phyloP scores from a whole-genome alignment of 495 filamentous ascomycete genomes.

The Neurospora sublineolata region DNA sequence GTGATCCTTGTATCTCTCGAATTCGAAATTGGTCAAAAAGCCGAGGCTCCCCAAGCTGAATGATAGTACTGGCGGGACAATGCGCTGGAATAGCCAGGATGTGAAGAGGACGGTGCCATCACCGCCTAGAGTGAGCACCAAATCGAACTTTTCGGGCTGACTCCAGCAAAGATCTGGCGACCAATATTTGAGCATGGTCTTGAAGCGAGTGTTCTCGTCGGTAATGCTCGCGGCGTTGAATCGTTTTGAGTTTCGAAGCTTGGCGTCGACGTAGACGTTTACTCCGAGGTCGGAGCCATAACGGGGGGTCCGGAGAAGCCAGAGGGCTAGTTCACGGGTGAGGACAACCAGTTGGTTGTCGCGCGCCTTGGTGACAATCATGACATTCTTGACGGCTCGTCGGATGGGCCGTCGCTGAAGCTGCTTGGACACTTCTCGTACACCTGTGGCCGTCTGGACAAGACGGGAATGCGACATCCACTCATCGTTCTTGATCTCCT shows the following conservation, averaged over 20 bases:
- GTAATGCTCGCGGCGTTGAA: conserved; percentile 69
- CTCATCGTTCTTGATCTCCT: conserved; percentile 86
- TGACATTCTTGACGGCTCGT: conserved; percentile 75
- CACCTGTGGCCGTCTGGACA: conserved; percentile 87
- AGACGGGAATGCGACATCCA: conserved; percentile 84
- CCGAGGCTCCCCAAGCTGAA: conserved; percentile 84
- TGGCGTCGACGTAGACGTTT: conserved; percentile 89
- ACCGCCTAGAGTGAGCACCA: conserved; percentile 83
- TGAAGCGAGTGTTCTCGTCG: conserved; percentile 56
- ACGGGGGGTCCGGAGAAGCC: conserved; percentile 73
- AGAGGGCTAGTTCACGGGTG: conserved; percentile 75
- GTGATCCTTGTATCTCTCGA: conserved; percentile 65
- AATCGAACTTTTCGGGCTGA: conserved; percentile 79
- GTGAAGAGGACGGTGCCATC: conserved; percentile 90
- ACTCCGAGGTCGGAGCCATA: conserved; percentile 70
- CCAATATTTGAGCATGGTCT: conserved; percentile 82
- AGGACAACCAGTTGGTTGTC: conserved; percentile 80
- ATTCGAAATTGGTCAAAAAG: conserved; percentile 90
- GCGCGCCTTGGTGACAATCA: conserved; percentile 93
- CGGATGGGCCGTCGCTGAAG: conserved; percentile 80
- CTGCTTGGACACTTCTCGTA: conserved; percentile 89
- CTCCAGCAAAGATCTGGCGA: conserved; percentile 87
- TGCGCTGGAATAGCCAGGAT: conserved; percentile 85
- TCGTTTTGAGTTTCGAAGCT: conserved; percentile 72
- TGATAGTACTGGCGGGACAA: conserved; percentile 80